Base-by-base conservation (phyloP, 495 filamentous ascomycete species). In the Amorphotheca resinae region DNA sequence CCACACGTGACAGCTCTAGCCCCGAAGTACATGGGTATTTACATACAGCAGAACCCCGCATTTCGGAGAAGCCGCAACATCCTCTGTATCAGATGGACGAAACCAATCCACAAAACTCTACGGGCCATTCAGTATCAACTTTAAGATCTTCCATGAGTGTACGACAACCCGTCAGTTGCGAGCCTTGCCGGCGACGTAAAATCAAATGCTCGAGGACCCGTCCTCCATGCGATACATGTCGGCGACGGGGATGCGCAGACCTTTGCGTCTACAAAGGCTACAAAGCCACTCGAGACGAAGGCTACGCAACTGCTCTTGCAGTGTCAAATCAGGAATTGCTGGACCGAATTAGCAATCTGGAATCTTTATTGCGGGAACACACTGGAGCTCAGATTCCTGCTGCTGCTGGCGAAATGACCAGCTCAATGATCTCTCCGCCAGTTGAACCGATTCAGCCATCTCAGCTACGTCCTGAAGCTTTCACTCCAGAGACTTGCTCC, bases 101-200 rank as follows among this genome's bases (percentile, higher is more conserved):
- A n/a, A n/a, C n/a, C n/a, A n/a, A n/a, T n/a, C n/a, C n/a, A n/a
- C n/a, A n/a, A n/a, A n/a, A n/a, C n/a, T n/a, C n/a, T n/a, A n/a
- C n/a, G n/a, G n/a, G n/a, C n/a, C n/a, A n/a, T n/a, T n/a, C n/a
- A n/a, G n/a, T n/a, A n/a, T n/a, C n/a, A n/a, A n/a, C n/a, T n/a
- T n/a, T n/a, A n/a, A n/a, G n/a, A 6, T 12, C 25, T 30, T 30
- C 25, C 12, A 12, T 30, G 1, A 46, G 26, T 18, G 28, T 37
- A 21, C 28, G 45, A 14, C 45, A 47, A 15, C 45, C 38, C 30
- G 45, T 47, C 5, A 47, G 45, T 20, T 47, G 45, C 22, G 45
- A 47, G 15, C 45, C 45, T 18, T 47, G 45, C 35, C 38, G 38
- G 4, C 37, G 26, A n/a, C 38, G 45, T 11, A 47, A 47, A 17